Evolutionary conservation across 768 basidiomycete species (phyloP).

Genomic region (Lentinula aciculospora): DNA sequence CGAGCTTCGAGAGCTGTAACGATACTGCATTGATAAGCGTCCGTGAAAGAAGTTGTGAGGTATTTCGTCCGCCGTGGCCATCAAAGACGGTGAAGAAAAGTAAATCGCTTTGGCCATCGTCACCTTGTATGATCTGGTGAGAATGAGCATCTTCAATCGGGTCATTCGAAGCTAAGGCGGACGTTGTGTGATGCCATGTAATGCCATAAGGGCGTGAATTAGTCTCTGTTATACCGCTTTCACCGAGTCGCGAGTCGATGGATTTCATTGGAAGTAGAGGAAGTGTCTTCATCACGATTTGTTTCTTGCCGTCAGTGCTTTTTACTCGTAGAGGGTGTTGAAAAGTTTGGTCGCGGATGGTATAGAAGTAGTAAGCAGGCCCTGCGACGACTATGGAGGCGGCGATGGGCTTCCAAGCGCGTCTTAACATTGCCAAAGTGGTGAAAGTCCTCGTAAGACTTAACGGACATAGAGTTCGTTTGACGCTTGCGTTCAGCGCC

Average conservation of each 20-base stretch:
- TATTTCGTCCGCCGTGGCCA: slow-evolving; percentile 82
- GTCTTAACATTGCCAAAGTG: slow-evolving; percentile 45
- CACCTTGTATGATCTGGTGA: slow-evolving; percentile 59
- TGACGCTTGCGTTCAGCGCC: not conserved
- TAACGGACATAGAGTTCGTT: not conserved
- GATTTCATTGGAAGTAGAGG: slow-evolving; percentile 49
- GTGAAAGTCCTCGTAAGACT: not conserved
- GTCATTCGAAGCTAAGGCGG: slow-evolving; percentile 77
- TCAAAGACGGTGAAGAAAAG: slow-evolving; percentile 90
- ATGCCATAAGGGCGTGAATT: slow-evolving; percentile 47
- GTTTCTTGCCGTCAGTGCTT: slow-evolving; percentile 54
- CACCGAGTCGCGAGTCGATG: slow-evolving; percentile 52
- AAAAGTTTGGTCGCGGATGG: slow-evolving; percentile 46
- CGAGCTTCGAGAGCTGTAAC: slow-evolving; percentile 60
- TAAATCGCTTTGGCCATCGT: slow-evolving; percentile 66
- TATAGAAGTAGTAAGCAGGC: slow-evolving; percentile 58
- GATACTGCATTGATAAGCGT: slow-evolving; percentile 82
- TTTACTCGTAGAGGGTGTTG: slow-evolving; percentile 49
- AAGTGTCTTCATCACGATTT: slow-evolving; percentile 47
- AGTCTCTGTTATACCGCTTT: slow-evolving; percentile 42
- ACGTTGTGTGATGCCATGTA: slow-evolving; percentile 74
- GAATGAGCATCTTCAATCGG: slow-evolving; percentile 90
- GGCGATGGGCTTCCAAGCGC: slow-evolving; percentile 64
- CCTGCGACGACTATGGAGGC: slow-evolving; percentile 50
- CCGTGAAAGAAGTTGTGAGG: slow-evolving; percentile 77